Conservation (phyloP, 2,329 filamentous ascomycete genomes). For the Cladorrhinum sp. region DNA sequence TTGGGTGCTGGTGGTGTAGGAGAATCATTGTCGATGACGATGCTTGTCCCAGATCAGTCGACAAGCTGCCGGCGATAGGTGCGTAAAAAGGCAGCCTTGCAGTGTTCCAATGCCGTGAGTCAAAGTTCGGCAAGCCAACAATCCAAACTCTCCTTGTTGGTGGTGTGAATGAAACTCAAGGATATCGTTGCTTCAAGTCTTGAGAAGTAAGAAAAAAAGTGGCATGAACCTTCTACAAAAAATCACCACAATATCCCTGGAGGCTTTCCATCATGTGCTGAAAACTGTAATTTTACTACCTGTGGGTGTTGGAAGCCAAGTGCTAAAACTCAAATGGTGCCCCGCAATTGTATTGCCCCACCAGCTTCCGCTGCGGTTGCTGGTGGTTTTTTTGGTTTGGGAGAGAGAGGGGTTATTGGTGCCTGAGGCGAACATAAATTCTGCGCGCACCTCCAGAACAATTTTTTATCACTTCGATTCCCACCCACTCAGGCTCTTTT, state of each 20-base stretch:
- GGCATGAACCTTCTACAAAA: background rate
- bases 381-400: background rate
- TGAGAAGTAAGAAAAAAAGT: background rate
- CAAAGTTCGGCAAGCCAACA: background rate
- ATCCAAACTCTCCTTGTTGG: background rate
- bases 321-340: background rate
- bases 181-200: background rate
- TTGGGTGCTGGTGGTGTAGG: slow-evolving; percentile 17
- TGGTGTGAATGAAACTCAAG: background rate
- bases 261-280: background rate
- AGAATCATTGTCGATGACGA: slow-evolving; percentile 17
- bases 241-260: background rate
- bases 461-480: slow-evolving; percentile 25
- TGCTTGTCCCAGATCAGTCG: background rate
- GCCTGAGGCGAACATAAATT: slow-evolving; percentile 28
- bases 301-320: background rate
- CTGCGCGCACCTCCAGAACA: slow-evolving; percentile 19
- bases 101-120: background rate
- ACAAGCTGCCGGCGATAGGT: background rate
- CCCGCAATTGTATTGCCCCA: slow-evolving; percentile 9
- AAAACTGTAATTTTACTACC: background rate
- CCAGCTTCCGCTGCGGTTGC: slow-evolving; percentile 7
- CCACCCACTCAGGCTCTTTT: slow-evolving; percentile 16
- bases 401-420: slow-evolving; percentile 16
- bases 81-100: background rate